Evolutionary conservation across 106 monocot genomes (phyloP).

Genomic region (Cymbidium sinense): DNA sequence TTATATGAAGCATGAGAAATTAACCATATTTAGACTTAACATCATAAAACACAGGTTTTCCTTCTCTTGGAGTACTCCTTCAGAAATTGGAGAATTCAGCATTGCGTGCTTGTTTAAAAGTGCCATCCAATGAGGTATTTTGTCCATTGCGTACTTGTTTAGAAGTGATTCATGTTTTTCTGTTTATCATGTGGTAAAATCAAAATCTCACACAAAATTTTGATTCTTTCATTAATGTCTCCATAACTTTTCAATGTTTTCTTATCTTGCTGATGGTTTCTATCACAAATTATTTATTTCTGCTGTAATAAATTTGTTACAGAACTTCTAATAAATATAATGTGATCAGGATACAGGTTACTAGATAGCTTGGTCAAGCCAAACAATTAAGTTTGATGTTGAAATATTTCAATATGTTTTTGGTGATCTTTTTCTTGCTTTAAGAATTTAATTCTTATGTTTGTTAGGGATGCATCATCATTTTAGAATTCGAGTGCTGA

Average conservation of each 20-base stretch:
- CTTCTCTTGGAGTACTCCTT: slow-evolving; percentile 89
- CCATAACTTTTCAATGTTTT: neutral
- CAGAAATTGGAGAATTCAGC: slow-evolving; percentile 97
- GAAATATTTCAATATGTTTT: neutral
- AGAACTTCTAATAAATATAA: neutral
- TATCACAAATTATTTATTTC: neutral
- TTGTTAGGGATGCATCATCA: neutral
- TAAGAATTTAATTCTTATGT: neutral
- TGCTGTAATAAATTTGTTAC: neutral
- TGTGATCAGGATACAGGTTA: neutral
- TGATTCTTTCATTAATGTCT: neutral
- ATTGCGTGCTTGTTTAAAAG: slow-evolving; percentile 75
- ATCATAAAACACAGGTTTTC: slow-evolving; percentile 62
- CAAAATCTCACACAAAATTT: neutral
- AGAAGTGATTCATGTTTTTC: slow-evolving; percentile 16
- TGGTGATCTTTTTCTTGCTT: neutral
- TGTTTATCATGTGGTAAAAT: neutral
- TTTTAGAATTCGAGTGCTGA: neutral
- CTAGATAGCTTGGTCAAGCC: neutral
- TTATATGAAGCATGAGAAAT: neutral
- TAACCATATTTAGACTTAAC: neutral
- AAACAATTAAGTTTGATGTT: neutral
- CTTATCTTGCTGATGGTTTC: neutral
- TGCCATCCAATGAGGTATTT: slow-evolving; percentile 80
- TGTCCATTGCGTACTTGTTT: slow-evolving; percentile 56